Evolutionary conservation across 768 basidiomycete genomes (phyloP).

Genomic region (Cytidiella melzeri): DNA sequence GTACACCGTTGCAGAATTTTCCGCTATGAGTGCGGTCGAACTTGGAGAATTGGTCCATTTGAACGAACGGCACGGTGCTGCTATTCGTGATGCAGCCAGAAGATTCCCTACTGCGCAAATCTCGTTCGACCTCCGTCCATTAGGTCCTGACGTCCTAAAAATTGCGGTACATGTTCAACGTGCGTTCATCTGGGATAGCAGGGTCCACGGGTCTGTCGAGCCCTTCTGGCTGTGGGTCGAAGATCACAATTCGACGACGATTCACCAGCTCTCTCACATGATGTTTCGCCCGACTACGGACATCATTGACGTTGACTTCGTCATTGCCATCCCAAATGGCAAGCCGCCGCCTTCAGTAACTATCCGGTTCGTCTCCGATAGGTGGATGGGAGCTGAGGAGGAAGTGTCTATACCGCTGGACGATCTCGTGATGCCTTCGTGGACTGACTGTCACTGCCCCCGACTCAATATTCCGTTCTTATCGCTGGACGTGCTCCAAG

Average conservation of each 20-base stretch:
- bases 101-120: slow-evolving; percentile 77
- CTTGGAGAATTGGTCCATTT: slow-evolving; percentile 79
- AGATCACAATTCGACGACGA: slow-evolving; percentile 71
- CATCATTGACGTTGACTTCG: slow-evolving; percentile 62
- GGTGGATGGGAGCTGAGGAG: slow-evolving; percentile 90
- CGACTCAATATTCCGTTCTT: slow-evolving; percentile 75
- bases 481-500: slow-evolving; percentile 43
- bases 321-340: slow-evolving; percentile 64
- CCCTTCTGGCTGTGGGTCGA: slow-evolving; percentile 98
- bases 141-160: slow-evolving; percentile 78
- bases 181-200: slow-evolving; percentile 75
- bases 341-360: slow-evolving; percentile 59
- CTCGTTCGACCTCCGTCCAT: slow-evolving; percentile 66
- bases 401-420: slow-evolving; percentile 59
- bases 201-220: slow-evolving; percentile 68
- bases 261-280: slow-evolving; percentile 75
- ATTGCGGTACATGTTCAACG: slow-evolving; percentile 59
- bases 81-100: slow-evolving; percentile 71
- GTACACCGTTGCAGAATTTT: slow-evolving; percentile 66
- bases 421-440: slow-evolving; percentile 67
- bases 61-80: slow-evolving; percentile 79
- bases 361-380: slow-evolving; percentile 79
- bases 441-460: slow-evolving; percentile 50
- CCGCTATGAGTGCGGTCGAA: slow-evolving; percentile 54
- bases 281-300: slow-evolving; percentile 63